phyloP scores from a whole-genome alignment of 1,284 basidiomycete species.

The Lentinula novae-zelandiae region DNA sequence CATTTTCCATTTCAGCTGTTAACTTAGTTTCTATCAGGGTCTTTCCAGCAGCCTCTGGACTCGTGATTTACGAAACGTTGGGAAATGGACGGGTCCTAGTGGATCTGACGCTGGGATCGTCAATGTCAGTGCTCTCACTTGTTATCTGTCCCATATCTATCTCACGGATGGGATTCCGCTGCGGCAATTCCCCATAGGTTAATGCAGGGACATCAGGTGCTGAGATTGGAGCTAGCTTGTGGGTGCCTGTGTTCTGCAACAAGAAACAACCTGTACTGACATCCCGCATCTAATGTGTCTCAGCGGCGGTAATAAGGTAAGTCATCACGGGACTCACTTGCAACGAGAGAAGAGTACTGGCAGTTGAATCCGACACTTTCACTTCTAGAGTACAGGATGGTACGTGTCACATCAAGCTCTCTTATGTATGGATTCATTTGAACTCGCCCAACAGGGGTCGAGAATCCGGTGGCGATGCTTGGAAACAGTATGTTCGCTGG shows the following conservation, averaged over 20 bases:
- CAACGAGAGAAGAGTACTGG: slow-evolving; percentile 9
- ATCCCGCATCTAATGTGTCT: slow-evolving; percentile 13
- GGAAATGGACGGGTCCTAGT: slow-evolving; percentile 87
- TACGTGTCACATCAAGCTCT: slow-evolving; percentile 30
- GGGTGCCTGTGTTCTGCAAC: slow-evolving; percentile 7
- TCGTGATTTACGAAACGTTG: slow-evolving; percentile 74
- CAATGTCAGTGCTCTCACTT: slow-evolving; percentile 48
- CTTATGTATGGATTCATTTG: background rate
- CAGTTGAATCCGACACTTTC: slow-evolving; percentile 8
- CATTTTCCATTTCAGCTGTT: slow-evolving; percentile 10
- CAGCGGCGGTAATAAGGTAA: slow-evolving; percentile 83
- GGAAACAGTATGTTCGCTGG: slow-evolving; percentile 92
- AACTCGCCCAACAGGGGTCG: slow-evolving; percentile 68
- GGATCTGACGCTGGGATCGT: slow-evolving; percentile 88
- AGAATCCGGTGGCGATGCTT: slow-evolving; percentile 94
- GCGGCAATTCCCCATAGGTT: slow-evolving; percentile 44
- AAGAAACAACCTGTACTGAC: slow-evolving; percentile 6
- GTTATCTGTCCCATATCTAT: background rate
- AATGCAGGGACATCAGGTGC: slow-evolving; percentile 94
- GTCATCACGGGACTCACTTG: slow-evolving; percentile 1
- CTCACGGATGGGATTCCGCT: slow-evolving; percentile 14
- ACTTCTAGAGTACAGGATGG: slow-evolving; percentile 74
- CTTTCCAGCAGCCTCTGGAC: slow-evolving; percentile 92
- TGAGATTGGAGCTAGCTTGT: slow-evolving; percentile 63
- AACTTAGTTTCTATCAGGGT: slow-evolving; percentile 43